These are phyloP conservation scores for Rhodotorula sp. DNA, from an alignment of 1,284 basidiomycete genomes.

Conservation along the genomic window DNA sequence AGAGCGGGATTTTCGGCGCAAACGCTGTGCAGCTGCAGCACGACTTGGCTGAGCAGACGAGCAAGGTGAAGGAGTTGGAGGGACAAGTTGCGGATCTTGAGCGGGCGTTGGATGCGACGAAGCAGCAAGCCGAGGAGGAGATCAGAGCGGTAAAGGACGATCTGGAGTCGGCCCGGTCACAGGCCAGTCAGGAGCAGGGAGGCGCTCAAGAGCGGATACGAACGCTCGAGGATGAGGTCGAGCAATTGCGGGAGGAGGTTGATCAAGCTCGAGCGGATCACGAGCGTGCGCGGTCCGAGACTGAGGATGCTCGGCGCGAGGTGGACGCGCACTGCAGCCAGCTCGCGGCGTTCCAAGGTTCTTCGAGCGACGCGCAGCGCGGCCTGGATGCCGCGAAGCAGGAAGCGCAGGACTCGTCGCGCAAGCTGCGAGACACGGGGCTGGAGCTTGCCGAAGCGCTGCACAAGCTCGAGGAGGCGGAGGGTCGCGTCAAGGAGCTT, in stretches of 20 bases:
- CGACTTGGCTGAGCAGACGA: not conserved
- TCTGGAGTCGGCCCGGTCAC: not conserved
- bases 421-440: not conserved
- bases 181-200: not conserved
- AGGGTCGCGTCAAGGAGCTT: slow-evolving; percentile 10
- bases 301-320: not conserved
- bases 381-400: not conserved
- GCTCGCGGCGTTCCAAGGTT: not conserved
- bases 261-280: too few relatives aligned
- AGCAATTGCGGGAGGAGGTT: slow-evolving; percentile 3
- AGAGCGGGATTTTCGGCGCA: not conserved
- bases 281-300: not conserved
- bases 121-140: not conserved
- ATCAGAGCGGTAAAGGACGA: too few relatives aligned
- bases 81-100: slow-evolving; percentile 6
- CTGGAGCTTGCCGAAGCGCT: slow-evolving; percentile 8
- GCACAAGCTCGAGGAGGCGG: slow-evolving; percentile 1
- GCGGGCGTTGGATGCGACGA: slow-evolving; percentile 1
- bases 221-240: slow-evolving; percentile 2
- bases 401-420: slow-evolving; percentile 10
- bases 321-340: not conserved
- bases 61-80: slow-evolving; percentile 15
- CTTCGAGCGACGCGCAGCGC: not conserved
- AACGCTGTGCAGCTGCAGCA: not conserved
- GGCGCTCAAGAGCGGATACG: too few relatives aligned